Evolutionary conservation across 1,139 yeast genomes (phyloP).

Genomic region (Candida glucosophila): DNA sequence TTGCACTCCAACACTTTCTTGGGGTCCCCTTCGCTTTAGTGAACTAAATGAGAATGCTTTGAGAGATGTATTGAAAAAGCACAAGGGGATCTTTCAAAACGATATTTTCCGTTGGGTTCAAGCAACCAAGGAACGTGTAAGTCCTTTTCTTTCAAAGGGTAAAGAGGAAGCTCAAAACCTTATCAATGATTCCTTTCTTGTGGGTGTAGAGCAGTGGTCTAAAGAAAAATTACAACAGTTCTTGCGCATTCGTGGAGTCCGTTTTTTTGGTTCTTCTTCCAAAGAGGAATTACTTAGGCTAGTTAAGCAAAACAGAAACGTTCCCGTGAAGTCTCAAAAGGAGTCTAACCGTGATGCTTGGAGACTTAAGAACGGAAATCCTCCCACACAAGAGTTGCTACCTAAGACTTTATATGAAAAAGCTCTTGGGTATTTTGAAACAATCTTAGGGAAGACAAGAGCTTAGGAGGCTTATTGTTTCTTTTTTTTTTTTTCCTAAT

Average conservation of each 20-base stretch:
- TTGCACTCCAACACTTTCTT: no score
- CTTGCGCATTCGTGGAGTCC: constrained; percentile 42
- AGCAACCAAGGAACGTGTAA: constrained; percentile 14
- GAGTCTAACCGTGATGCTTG: constrained; percentile 15
- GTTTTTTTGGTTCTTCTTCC: constrained; percentile 37
- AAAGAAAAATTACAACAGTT: constrained; percentile 42
- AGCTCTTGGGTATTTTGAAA: no score
- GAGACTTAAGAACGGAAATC: constrained; percentile 13
- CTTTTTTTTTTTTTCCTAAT: no score
- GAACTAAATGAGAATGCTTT: constrained; percentile 8
- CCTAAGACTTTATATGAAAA: no score
- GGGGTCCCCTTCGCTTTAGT: no score
- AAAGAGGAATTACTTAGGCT: constrained; percentile 38
- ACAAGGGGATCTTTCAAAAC: constrained; percentile 28
- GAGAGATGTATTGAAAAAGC: constrained; percentile 10
- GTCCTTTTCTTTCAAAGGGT: constrained; percentile 18
- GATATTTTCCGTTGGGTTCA: constrained; percentile 33
- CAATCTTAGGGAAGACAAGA: no score
- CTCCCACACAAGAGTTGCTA: no score
- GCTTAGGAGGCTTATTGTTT: no score
- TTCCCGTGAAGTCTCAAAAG: constrained; percentile 21
- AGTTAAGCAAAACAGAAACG: constrained; percentile 37
- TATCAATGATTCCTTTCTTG: constrained; percentile 36
- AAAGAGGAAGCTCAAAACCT: constrained; percentile 12
- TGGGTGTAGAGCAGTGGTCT: constrained; percentile 40